Percentiles rank a stretch among this genome's conserved stretches.
Evolutionary conservation across 75 land plant genomes (phyloP).

Genomic region (Larix kaempferi): DNA sequence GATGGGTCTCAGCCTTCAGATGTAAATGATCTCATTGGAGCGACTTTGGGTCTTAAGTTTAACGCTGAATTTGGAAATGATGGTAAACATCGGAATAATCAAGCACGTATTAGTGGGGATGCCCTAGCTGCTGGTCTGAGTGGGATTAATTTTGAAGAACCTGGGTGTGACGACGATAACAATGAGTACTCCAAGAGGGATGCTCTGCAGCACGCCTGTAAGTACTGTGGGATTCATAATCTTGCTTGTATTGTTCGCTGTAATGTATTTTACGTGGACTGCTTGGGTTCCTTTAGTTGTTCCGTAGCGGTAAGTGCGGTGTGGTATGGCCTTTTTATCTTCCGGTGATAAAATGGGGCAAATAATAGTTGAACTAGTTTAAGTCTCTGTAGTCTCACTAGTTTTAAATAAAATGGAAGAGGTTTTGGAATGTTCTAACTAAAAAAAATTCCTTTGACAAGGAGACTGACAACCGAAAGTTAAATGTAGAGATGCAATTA

Average conservation of each 20-base stretch:
- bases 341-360: too few species aligned
- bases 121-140: constrained; percentile 64
- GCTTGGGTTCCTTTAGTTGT: too few species aligned
- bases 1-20: constrained; percentile 18
- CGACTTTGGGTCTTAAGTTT: neutral
- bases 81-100: constrained; percentile 13
- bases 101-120: constrained; percentile 15
- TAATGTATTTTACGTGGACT: too few species aligned
- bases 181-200: constrained; percentile 83
- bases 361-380: too few species aligned
- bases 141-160: constrained; percentile 83
- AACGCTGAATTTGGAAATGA: constrained; percentile 1
- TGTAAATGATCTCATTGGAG: constrained; percentile 2
- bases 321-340: too few species aligned
- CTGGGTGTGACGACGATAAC: constrained; percentile 56
- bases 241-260: constrained; percentile 95
- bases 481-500: too few species aligned
- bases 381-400: too few species aligned
- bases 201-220: constrained; percentile 88
- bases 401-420: too few species aligned
- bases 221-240: constrained; percentile 93
- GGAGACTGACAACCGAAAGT: too few species aligned
- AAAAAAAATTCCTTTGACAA: too few species aligned
- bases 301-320: too few species aligned
- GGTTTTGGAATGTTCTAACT: too few species aligned